These are phyloP conservation scores for Tubosaeta sp. DNA, from an alignment of 768 basidiomycete genomes.

Conservation along the genomic window DNA sequence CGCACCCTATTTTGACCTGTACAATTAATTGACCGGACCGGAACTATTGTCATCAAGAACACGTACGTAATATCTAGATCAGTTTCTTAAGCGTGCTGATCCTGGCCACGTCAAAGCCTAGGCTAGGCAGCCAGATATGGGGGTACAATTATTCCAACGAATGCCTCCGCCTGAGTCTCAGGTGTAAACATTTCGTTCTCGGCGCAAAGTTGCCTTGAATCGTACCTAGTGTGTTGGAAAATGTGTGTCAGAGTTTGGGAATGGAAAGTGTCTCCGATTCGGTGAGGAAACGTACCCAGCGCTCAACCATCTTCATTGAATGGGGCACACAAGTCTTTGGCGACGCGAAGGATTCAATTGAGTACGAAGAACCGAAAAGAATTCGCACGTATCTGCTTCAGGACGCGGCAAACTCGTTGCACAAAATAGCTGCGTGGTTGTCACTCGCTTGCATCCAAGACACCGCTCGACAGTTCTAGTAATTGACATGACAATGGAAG, in stretches of 20 bases:
- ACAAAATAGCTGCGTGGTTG: no score
- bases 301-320: not conserved
- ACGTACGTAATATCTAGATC: not conserved
- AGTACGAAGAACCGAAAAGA: not conserved
- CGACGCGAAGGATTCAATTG: not conserved
- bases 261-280: not conserved
- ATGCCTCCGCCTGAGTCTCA: no score
- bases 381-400: not conserved
- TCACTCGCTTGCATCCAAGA: not conserved
- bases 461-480: not conserved
- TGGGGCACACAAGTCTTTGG: not conserved
- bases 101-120: not conserved
- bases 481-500: not conserved
- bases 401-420: not conserved
- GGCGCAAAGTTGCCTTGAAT: no score
- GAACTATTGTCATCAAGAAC: slow-evolving; percentile 1
- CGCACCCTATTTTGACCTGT: not conserved
- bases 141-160: not conserved
- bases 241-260: not conserved
- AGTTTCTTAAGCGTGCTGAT: not conserved
- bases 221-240: no score
- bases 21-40: not conserved
- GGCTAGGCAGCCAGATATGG: not conserved
- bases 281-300: not conserved
- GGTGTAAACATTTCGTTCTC: no score